Base-by-base conservation (phyloP, 75 land plant genomes). In the Pinus tabuliformis region DNA sequence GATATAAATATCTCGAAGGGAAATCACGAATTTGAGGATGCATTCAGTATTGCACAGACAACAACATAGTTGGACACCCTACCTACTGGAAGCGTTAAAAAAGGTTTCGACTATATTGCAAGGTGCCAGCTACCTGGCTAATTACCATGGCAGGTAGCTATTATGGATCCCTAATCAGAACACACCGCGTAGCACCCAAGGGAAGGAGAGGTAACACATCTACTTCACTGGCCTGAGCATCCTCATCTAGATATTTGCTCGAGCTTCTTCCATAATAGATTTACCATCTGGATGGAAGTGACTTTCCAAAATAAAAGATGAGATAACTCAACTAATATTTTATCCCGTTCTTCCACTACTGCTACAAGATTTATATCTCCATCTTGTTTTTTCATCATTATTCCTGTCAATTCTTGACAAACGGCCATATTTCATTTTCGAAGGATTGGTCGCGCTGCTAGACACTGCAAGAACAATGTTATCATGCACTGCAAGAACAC, bases 211-310 rank as follows among this genome's bases (percentile, higher is more conserved):
- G 98, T 59, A 97, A 87, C 28, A 97, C 85, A 2, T 86, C 98
- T n/a, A 91, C 92, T 87, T 97, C 99, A 79, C 99, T 95, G 6
- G 99, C 98, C 79, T 97, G 99, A 3, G 99, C 99, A 58, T 98
- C 98, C 84, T 97, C 99, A 82, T 97, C 99, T 76, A 97, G 56
- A 97, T 90, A 78, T 77, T 92, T 16, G 92, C 79, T 28, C 98
- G 88, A 22, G 98, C 98, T 58, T 97, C 99, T 73, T 97, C 99
- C 62, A 83, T 13, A 72, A 88, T 84, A 62, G 86, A 95, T 68
- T 65, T 84, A 65, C 86, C 81, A n/a, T 91, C 94, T 63, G 96
- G 66, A 56, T 92, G 89, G 57, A 88, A 91, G 59, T 78, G 90
- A 60, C 83, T 70, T 76, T 97, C 98, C 57, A 97, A 61, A 77